These are phyloP conservation scores for Naganishia vaughanmartiniae DNA, from an alignment of 768 basidiomycete genomes.

Conservation along the genomic window DNA sequence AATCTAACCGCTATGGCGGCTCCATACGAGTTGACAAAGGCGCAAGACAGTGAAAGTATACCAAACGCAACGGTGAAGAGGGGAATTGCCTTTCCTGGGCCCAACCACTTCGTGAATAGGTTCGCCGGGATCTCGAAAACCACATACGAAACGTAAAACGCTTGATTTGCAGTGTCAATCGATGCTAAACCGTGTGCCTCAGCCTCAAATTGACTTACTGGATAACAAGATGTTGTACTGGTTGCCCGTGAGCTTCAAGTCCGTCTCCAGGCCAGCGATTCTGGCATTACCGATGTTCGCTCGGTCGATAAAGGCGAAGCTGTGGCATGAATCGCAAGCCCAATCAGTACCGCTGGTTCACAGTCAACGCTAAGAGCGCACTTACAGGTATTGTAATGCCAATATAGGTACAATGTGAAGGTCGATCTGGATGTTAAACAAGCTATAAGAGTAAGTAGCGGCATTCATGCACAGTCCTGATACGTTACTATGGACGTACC, in stretches of 20 bases:
- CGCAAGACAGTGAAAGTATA: conserved; percentile 19
- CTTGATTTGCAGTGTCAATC: background rate
- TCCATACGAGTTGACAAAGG: conserved; percentile 24
- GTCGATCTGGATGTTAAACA: conserved; percentile 7
- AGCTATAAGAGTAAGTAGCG: background rate
- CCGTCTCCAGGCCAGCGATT: conserved; percentile 40
- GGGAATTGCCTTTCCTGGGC: conserved; percentile 27
- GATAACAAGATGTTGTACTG: conserved; percentile 30
- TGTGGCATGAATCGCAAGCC: background rate
- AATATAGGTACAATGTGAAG: conserved; percentile 24
- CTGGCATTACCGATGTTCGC: conserved; percentile 30
- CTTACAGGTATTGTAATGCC: conserved; percentile 25
- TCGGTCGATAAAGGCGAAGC: conserved; percentile 30
- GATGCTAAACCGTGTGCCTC: background rate
- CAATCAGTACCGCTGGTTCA: background rate
- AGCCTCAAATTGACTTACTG: conserved; percentile 5
- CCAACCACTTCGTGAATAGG: conserved; percentile 31
- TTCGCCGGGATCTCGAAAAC: conserved; percentile 27
- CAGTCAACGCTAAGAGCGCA: background rate
- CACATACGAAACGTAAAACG: conserved; percentile 14
- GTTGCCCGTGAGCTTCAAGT: conserved; percentile 37
- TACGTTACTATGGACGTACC: background rate
- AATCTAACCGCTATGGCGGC: conserved; percentile 20
- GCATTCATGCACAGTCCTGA: background rate
- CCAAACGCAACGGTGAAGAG: conserved; percentile 28